Evolutionary conservation across 2,329 filamentous ascomycete genomes (phyloP), one percentile per base, ranked within the genome.

Genomic region (Aureobasidium sp.): DNA sequence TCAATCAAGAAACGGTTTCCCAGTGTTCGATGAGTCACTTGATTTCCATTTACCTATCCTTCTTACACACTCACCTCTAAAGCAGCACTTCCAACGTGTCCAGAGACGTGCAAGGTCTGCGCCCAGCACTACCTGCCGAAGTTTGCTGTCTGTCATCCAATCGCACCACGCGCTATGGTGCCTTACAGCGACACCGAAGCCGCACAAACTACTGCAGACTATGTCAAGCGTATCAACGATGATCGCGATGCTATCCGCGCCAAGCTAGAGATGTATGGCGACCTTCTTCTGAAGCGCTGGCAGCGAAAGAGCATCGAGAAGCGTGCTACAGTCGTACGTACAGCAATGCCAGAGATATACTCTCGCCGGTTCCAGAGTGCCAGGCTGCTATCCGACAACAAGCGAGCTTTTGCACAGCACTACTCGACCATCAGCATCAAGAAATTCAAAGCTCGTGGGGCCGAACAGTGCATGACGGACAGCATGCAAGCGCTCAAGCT

Each of bases 291-390:
- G 16, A 62, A 59, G 27, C 27, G 45, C 29, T 66, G 65, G 65
- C 45, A 39, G 51, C 54, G 47, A 16, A 47, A 47, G 25, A 55
- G 53, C 21, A 9, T n/a, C 8, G 25, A n/a, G 25, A 61, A 66
- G 62, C 61, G 65, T 30, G 59, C n/a, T 32, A 16, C n/a, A 6
- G 16, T 64, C 5, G 29, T 64, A 4, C 30, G 27, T 14, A 47
- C 53, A n/a, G 64, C 62, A 2, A 62, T 63, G 62, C 64, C 64
- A 5, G 59, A 64, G 11, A 57, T 66, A 14, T 51, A 59, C 42
- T 36, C 11, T 44, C 39, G 51, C 21, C 49, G 21, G 50, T 62
- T 30, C 29, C 32, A 14, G 9, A 50, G 5, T 4, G 29, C 32
- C 37, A 8, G 55, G n/a, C 10, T 53, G 5, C 11, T n/a, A 6